Evolutionary conservation across 2,329 filamentous ascomycete genomes (phyloP).

Genomic region (Dryadomyces quercivorus): DNA sequence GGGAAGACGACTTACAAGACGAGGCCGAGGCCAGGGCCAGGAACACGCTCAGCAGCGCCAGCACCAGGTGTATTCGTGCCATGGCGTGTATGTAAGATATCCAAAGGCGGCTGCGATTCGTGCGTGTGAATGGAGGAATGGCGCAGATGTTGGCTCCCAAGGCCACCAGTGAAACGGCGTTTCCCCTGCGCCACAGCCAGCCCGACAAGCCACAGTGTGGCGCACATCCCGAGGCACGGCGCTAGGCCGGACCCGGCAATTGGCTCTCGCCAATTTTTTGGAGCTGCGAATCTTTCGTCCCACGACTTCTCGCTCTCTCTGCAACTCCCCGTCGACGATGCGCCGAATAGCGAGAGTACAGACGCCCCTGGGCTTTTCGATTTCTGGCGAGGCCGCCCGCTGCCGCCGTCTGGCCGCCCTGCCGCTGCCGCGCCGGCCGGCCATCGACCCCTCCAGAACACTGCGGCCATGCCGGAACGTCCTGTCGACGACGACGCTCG

Average conservation of each 20-base stretch:
- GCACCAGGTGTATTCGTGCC: constrained; percentile 25
- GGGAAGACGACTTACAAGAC: constrained; percentile 25
- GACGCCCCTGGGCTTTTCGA: constrained; percentile 4
- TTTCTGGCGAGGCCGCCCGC: not conserved
- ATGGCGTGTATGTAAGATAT: constrained; percentile 18
- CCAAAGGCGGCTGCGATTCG: not conserved
- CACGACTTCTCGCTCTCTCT: not conserved
- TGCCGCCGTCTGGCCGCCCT: not conserved
- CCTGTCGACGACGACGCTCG: not conserved
- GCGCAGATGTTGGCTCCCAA: not conserved
- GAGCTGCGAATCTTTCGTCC: not conserved
- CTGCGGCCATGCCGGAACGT: not conserved
- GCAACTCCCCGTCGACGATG: constrained; percentile 18
- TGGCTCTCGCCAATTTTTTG: not conserved
- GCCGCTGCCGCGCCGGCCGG: not conserved
- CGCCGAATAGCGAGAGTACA: constrained; percentile 28
- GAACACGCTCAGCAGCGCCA: constrained; percentile 24
- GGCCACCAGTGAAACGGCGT: not conserved
- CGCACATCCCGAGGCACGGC: not conserved
- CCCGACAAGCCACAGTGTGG: not conserved
- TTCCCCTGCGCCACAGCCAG: not conserved
- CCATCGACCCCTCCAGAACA: not conserved
- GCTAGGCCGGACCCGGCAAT: not conserved
- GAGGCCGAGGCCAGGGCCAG: constrained; percentile 22
- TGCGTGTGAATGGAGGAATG: not conserved